Conservation (phyloP, 768 basidiomycete genomes). For the Terana coerulea region DNA sequence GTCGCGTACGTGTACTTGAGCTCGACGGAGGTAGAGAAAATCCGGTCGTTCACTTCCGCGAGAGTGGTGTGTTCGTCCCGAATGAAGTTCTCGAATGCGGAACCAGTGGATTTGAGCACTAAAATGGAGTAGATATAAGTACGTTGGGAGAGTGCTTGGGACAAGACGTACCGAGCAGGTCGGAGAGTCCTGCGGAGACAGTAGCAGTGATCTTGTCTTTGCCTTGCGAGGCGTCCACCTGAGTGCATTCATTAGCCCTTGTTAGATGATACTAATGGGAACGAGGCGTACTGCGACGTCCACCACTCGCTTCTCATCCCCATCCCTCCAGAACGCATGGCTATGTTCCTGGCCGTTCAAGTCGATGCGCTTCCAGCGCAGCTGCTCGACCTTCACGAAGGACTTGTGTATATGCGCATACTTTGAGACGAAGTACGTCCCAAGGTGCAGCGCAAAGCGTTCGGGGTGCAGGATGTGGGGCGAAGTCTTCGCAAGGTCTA, state of each 20-base stretch:
- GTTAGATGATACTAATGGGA: background rate
- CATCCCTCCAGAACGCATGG: slow-evolving; percentile 85
- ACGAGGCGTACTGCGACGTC: slow-evolving; percentile 24
- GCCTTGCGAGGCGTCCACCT: slow-evolving; percentile 66
- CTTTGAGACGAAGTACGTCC: slow-evolving; percentile 73
- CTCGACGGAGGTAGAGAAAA: slow-evolving; percentile 88
- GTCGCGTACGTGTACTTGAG: slow-evolving; percentile 62
- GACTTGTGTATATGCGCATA: slow-evolving; percentile 75
- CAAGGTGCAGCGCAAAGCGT: slow-evolving; percentile 85
- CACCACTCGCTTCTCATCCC: slow-evolving; percentile 77
- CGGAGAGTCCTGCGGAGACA: slow-evolving; percentile 69
- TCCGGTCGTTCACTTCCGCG: slow-evolving; percentile 76
- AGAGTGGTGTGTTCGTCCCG: slow-evolving; percentile 90
- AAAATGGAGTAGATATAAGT: background rate
- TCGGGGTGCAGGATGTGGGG: slow-evolving; percentile 83
- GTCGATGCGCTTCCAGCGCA: slow-evolving; percentile 80
- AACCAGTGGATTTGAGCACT: slow-evolving; percentile 92
- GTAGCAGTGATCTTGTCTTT: slow-evolving; percentile 59
- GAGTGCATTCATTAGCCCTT: slow-evolving; percentile 7
- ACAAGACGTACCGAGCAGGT: slow-evolving; percentile 65
- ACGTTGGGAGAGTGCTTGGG: background rate
- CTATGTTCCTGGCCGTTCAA: slow-evolving; percentile 50
- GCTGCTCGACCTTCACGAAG: slow-evolving; percentile 68
- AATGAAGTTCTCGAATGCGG: slow-evolving; percentile 76
- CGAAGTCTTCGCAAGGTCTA: slow-evolving; percentile 85